Percentiles rank a stretch among this genome's conserved stretches.
Evolutionary conservation across 2,329 filamentous ascomycete species (phyloP).

Genomic region (Penicillium digitatum): DNA sequence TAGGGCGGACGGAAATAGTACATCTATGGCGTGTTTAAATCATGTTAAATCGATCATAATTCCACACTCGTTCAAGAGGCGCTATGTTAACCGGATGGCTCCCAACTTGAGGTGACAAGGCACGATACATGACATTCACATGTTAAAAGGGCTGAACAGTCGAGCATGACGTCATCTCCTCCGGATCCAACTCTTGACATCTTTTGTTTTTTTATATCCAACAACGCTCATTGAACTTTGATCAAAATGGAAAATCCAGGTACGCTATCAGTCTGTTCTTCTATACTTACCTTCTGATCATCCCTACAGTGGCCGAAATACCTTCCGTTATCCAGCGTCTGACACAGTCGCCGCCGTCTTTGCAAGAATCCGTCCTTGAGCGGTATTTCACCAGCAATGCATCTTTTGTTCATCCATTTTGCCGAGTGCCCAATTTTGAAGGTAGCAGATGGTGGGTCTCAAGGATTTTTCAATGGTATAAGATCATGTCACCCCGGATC

Average conservation of each 20-base stretch:
- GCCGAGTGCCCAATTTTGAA: slow-evolving; percentile 57
- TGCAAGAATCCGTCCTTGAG: slow-evolving; percentile 63
- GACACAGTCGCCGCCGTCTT: slow-evolving; percentile 60
- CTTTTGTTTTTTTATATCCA: not conserved
- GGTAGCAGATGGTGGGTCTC: slow-evolving; percentile 65
- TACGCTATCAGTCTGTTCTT: not conserved
- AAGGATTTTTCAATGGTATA: slow-evolving; percentile 77
- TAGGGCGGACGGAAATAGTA: not conserved
- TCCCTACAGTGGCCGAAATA: slow-evolving; percentile 55
- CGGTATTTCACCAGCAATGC: slow-evolving; percentile 70
- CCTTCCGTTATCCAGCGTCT: slow-evolving; percentile 62
- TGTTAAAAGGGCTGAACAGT: not conserved
- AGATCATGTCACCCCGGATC: slow-evolving; percentile 72
- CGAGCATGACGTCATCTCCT: slow-evolving; percentile 14
- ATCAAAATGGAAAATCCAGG: slow-evolving; percentile 19
- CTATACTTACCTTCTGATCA: not conserved
- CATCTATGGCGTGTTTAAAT: not conserved
- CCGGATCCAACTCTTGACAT: not conserved
- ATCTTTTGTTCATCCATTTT: slow-evolving; percentile 74
- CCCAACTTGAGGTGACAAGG: not conserved
- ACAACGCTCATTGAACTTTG: not conserved
- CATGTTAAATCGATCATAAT: not conserved
- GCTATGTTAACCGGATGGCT: too few species aligned
- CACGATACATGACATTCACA: slow-evolving; percentile 5
- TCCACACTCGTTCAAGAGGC: not conserved